Evolutionary conservation across 2,329 filamentous ascomycete genomes (phyloP).

Genomic region (Dactylella cylindrospora): DNA sequence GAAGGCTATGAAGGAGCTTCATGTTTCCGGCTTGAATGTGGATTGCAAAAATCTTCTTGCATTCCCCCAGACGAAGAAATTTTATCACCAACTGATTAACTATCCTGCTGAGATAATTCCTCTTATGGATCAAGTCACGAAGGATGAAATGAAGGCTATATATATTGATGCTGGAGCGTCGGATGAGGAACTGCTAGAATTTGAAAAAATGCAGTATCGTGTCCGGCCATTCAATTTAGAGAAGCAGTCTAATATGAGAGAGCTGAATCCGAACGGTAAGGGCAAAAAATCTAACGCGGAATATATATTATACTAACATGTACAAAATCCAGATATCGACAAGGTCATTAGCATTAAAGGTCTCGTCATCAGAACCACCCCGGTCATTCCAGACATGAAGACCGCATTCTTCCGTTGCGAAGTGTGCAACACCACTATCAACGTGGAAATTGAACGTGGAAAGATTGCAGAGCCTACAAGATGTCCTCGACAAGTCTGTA

Average conservation of each 20-base stretch:
- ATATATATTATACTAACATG: constrained; percentile 41
- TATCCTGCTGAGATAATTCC: constrained; percentile 97
- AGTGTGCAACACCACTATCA: constrained; percentile 85
- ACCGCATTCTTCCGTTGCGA: constrained; percentile 91
- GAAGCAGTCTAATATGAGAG: constrained; percentile 82
- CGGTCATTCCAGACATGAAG: constrained; percentile 98
- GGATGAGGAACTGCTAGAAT: constrained; percentile 61
- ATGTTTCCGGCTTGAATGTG: constrained; percentile 79
- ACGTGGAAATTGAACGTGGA: constrained; percentile 88
- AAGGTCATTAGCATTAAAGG: constrained; percentile 94
- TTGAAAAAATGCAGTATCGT: constrained; percentile 76
- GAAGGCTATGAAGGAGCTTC: constrained; percentile 86
- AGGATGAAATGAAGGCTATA: constrained; percentile 89
- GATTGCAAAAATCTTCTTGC: constrained; percentile 86
- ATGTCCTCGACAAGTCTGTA: constrained; percentile 79
- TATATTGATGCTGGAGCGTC: constrained; percentile 64
- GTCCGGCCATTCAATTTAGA: constrained; percentile 89
- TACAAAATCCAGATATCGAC: constrained; percentile 71
- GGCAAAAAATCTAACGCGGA: not conserved
- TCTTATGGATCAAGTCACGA: constrained; percentile 90
- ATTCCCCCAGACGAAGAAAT: constrained; percentile 86
- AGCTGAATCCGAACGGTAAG: constrained; percentile 81
- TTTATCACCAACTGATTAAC: constrained; percentile 91
- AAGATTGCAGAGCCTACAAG: constrained; percentile 88
- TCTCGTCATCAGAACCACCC: constrained; percentile 90